Evolutionary conservation across 306 rosid genomes (phyloP), one percentile per base, ranked within the genome.

Genomic region (Lagenaria siceraria): DNA sequence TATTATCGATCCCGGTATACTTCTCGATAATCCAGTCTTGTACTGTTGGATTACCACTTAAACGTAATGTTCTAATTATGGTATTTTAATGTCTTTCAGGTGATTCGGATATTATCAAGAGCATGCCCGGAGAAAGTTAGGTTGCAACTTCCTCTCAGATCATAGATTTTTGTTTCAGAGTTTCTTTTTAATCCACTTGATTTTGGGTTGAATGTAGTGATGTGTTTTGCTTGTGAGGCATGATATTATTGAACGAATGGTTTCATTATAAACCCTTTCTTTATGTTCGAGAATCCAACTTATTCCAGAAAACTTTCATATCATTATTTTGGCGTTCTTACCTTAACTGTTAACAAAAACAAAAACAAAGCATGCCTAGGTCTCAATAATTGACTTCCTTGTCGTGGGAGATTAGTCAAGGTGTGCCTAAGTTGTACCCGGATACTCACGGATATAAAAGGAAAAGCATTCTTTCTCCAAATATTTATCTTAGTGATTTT

Each of bases 1-100:
- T 84, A 90, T 92, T 19, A 18, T 92, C 24, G 97, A 92, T 80
- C 90, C 96, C 3, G 97, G 97, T 92, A 87, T 25, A n/a, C 31
- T 9, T 35, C 43, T 22, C 11, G 17, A 11, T 42, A n/a, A 63
- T 69, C 22, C 15, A 6, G 1, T 0, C 43, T 27, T 51, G 11
- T 60, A 12, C 0, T 36, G 5, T 42, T 46, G 18, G 19, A 1
- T 46, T 14, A 27, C 36, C 2, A 7, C 27, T 9, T 1, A 7
- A 6, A 6, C 17, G 0, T 8, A 24, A 61, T 19, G 22, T 77
- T 62, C 60, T 77, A 13, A 59, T 48, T 31, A 2, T 19, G 61
- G 11, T 3, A 6, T 40, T 13, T 8, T 9, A 48, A 73, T 13
- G 15, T 24, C 14, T 74, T 79, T 73, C 51, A 75, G 81, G 81